phyloP scores from a whole-genome alignment of 441 rosid genomes.

The Codiaeum variegatum region DNA sequence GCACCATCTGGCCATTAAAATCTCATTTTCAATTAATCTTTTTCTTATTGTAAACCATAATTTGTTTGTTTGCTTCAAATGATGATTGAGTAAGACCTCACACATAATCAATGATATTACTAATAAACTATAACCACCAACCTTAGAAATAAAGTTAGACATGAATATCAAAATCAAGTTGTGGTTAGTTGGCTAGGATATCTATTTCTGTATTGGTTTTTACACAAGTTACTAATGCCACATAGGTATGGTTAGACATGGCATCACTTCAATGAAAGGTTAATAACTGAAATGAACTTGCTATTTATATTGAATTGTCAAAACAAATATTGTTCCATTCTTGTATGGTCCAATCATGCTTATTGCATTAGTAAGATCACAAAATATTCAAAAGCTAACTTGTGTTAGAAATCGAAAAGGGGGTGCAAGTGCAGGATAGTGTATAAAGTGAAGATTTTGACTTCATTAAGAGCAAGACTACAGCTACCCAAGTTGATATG shows the following conservation, averaged over 20 bases:
- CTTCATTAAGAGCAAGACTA: neutral
- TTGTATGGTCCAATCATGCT: neutral
- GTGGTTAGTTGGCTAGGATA: neutral
- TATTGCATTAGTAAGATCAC: neutral
- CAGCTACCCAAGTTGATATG: neutral
- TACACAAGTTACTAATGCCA: neutral
- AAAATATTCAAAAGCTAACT: neutral
- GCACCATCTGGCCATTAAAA: neutral
- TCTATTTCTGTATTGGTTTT: neutral
- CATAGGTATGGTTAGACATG: neutral
- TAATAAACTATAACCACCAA: conserved; percentile 7
- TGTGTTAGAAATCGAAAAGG: neutral
- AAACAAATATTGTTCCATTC: neutral
- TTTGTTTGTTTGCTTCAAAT: conserved; percentile 14
- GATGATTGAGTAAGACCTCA: conserved; percentile 16
- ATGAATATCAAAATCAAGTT: neutral
- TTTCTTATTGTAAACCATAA: neutral
- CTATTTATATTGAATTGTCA: neutral
- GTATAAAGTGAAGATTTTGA: neutral
- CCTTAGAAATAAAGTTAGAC: conserved; percentile 7
- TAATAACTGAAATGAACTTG: neutral
- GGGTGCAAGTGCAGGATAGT: neutral
- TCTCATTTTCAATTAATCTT: neutral
- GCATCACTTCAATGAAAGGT: neutral
- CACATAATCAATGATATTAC: conserved; percentile 13